phyloP scores from a whole-genome alignment of 208 protist species.

The Acanthamoeba polyphaga region DNA sequence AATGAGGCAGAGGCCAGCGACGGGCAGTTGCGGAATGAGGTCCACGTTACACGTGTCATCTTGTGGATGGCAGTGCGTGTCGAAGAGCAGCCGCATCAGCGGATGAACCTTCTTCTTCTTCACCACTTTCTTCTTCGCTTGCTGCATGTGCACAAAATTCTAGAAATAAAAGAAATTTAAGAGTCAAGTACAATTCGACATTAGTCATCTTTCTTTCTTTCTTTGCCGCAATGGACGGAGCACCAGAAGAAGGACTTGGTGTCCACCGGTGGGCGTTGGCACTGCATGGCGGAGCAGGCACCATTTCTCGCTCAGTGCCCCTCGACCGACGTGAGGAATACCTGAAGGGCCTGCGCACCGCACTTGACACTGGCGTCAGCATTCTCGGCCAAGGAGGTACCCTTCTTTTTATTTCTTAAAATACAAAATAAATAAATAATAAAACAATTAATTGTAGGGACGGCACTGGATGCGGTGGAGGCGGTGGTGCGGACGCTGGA shows the following conservation, averaged over 20 bases:
- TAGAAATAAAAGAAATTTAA: too few relatives aligned
- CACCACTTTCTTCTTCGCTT: not conserved
- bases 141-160: not conserved
- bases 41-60: not conserved
- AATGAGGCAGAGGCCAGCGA: conserved; percentile 63
- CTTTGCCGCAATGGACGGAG: too few relatives aligned
- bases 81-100: conserved; percentile 29
- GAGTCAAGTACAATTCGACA: too few relatives aligned
- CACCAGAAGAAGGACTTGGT: too few relatives aligned
- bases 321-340: conserved; percentile 33
- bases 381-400: conserved; percentile 72
- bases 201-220: too few relatives aligned
- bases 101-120: not conserved
- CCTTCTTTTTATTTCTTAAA: not conserved
- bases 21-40: not conserved
- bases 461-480: conserved; percentile 71
- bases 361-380: not conserved
- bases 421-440: not conserved
- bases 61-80: conserved; percentile 71
- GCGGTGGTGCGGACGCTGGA: conserved; percentile 78
- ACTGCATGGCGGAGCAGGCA: conserved; percentile 82
- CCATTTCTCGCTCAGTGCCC: conserved; percentile 48
- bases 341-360: not conserved
- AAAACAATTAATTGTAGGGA: not conserved
- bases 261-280: conserved; percentile 50